Conservation (phyloP, 345 rosid genomes). For the Lepidium aucheri region DNA sequence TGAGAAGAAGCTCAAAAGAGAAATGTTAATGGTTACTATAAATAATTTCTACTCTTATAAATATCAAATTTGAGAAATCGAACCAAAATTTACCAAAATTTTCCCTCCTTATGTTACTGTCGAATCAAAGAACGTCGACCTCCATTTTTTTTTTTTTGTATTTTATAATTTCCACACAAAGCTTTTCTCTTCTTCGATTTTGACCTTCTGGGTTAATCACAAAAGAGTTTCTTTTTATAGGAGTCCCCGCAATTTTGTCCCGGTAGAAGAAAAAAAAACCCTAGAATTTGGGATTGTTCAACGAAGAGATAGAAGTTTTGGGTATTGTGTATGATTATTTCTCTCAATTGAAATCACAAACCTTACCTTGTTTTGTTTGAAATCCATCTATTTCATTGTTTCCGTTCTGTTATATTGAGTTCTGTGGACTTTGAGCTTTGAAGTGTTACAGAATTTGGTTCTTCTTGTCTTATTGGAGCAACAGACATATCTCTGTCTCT, state of each 20-base stretch:
- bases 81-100: constrained; percentile 11
- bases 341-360: constrained; percentile 3
- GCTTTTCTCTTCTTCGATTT: constrained; percentile 12
- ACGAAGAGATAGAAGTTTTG: background rate
- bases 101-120: constrained; percentile 20
- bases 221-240: background rate
- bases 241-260: background rate
- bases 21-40: background rate
- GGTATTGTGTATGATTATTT: background rate
- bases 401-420: background rate
- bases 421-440: background rate
- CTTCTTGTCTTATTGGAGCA: constrained; percentile 1
- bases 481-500: background rate
- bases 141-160: background rate
- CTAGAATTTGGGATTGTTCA: constrained; percentile 20
- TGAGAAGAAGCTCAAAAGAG: background rate
- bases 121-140: constrained; percentile 13
- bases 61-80: background rate
- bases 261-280: background rate
- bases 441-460: background rate
- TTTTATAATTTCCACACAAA: background rate
- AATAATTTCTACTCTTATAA: background rate
- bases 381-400: background rate
- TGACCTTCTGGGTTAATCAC: constrained; percentile 10
- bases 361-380: constrained; percentile 15